Base-by-base conservation (phyloP, 179 eudicot species). In the Nepenthes alata region DNA sequence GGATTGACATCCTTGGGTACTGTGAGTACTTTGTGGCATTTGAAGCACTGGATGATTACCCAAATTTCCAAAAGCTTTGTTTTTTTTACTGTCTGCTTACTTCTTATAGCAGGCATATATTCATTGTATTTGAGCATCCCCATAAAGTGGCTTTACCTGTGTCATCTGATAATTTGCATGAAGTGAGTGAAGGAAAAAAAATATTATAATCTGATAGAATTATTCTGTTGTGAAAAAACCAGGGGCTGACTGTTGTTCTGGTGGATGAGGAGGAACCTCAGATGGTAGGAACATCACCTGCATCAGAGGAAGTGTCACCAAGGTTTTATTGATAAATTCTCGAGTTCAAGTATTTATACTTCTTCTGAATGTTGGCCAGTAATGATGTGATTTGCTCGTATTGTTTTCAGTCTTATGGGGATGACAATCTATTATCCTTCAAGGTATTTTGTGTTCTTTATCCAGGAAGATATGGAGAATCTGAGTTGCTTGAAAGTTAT, bases 181-280 rank as follows among this genome's bases (percentile, higher is more conserved):
- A 11, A 8, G 8, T 10, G 14, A 65, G n/a, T 15, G 10, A 39
- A 25, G 25, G 25, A 25, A 25, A 25, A 25, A 25, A 25, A 25
- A 38, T 41, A 47, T 45, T 39, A 2, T 35, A 1, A 13, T 55
- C 59, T 63, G 56, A 64, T 58, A 13, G 47, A 69, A 44, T 13
- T 35, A 38, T 65, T 45, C 7, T 51, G 41, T 14, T 61, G 25
- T 67, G 51, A 37, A 44, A 11, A 37, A 44, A 72, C 72, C 74
- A 77, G 79, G 73, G 56, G 64, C 67, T 65, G 75, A 71, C 85
- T 61, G 75, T 79, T 60, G 83, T 82, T 69, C 38, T 86, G 52
- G 74, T 86, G 70, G 98, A 82, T 58, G 98, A 88, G 75, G 97
- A 85, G 74, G 97, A 78, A 64, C 72, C 78, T 53, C 79, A 73